Evolutionary conservation across 1,284 basidiomycete genomes (phyloP).

Genomic region (Rhodotorula sp.): DNA sequence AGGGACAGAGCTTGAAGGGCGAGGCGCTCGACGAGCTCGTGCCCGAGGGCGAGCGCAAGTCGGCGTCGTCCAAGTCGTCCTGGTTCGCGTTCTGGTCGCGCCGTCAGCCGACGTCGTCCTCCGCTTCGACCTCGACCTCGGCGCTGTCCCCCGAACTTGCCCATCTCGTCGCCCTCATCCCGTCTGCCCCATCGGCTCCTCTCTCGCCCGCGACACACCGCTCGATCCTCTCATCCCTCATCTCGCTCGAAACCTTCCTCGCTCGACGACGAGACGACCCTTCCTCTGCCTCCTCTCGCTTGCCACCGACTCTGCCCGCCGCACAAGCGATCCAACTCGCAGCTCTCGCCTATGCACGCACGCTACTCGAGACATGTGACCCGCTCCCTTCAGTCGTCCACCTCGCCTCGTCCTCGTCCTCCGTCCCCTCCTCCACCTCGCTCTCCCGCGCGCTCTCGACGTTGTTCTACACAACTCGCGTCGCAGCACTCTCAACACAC

Average conservation of each 20-base stretch:
- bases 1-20: not conserved
- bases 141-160: conserved; percentile 17
- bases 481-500: conserved; percentile 31
- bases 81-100: conserved; percentile 41
- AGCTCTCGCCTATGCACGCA: conserved; percentile 16
- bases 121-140: not conserved
- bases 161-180: conserved; percentile 22
- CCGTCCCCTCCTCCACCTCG: not conserved
- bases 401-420: not conserved
- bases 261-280: conserved; percentile 17
- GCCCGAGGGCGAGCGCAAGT: not conserved
- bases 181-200: not conserved
- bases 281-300: not conserved
- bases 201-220: conserved; percentile 23
- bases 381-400: not conserved
- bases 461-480: conserved; percentile 21
- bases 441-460: conserved; percentile 1
- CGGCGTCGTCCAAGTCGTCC: conserved; percentile 20
- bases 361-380: conserved; percentile 4
- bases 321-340: conserved; percentile 18
- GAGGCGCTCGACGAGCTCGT: conserved; percentile 11
- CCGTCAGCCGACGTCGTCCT: conserved; percentile 21
- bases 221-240: conserved; percentile 30
- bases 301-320: conserved; percentile 1
- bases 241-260: conserved; percentile 35